Evolutionary conservation across 176 grass and related monocot genomes (phyloP), one percentile per base, ranked within the genome.

Genomic region (Ensete ventricosum): DNA sequence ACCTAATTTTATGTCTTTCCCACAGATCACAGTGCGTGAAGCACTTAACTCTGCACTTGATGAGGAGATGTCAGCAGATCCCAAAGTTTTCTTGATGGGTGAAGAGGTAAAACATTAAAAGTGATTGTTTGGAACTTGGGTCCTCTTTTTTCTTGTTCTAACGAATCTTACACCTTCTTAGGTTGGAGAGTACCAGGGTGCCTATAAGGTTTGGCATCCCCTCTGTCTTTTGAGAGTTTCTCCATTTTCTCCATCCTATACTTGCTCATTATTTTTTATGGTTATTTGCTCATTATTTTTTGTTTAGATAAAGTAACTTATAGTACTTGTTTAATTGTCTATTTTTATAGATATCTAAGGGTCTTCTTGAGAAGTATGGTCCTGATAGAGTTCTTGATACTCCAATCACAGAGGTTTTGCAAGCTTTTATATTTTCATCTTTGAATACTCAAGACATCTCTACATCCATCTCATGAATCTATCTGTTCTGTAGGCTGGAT

Each of bases 361-460:
- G 90, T 66, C 88, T 98, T 84, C 94, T 98, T 26, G 88, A 98
- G 53, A 98, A 89, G 69, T 98, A 93, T 67, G 94, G 94, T 66
- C 94, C 90, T 82, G 94, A 93, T 9, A 98, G 94, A 86, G 94
- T 98, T 93, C 90, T 98, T 82, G 94, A 98, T 77, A 98, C 94
- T 58, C 94, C 94, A 69, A 98, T 98, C 70, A 98, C 94, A 23
- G 94, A 98, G 94, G 94, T 98, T 63, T 14, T 20, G 9, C 34
- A 51, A 51, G 1, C 1, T 19, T 22, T 20, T 20, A 11, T 52
- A 52, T 7, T 3, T 71, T 22, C 8, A 51, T 71, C 8, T 11
- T 70, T 9, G 20, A 50, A 17, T 70, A 20, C 29, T 50, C 2
- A 64, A 64, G 8, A 25, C 10, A 1, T 23, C 49, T 11, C 14